A percentile compares a stretch with the other conserved stretches of the same genome.
These are phyloP conservation scores for Rhizophagus sp. DNA, from an alignment of 192 early-diverging fungal genomes.

Conservation along the genomic window DNA sequence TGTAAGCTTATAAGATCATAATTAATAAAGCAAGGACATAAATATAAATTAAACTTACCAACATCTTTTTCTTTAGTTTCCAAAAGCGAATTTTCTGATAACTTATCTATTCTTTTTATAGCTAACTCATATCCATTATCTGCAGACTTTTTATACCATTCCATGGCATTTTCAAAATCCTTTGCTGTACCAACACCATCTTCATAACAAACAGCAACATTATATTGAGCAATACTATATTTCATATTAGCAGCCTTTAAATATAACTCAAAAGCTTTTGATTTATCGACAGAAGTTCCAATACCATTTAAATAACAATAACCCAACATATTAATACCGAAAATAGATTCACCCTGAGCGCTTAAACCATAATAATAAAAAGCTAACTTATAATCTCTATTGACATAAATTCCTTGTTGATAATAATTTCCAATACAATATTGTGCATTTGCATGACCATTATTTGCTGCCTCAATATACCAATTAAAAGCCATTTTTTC, in stretches of 20 bases:
- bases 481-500: not conserved
- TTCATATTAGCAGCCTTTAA: constrained; percentile 63
- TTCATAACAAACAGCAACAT: constrained; percentile 79
- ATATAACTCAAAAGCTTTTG: constrained; percentile 41
- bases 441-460: constrained; percentile 28
- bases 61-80: not conserved
- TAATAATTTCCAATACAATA: constrained; percentile 79
- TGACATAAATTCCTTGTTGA: constrained; percentile 69
- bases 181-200: constrained; percentile 63
- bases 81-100: not conserved
- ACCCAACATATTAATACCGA: constrained; percentile 55
- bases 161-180: not conserved
- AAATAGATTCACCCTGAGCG: constrained; percentile 53
- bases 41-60: not conserved
- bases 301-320: constrained; percentile 64
- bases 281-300: constrained; percentile 57
- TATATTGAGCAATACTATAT: constrained; percentile 79
- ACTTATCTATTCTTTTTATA: not conserved
- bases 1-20: not conserved
- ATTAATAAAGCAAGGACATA: not conserved
- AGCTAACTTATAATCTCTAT: constrained; percentile 63
- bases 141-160: not conserved
- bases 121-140: not conserved
- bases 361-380: constrained; percentile 61
- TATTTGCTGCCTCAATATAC: not conserved